Base-by-base conservation (phyloP, 148 eudicot species). In the Spergularia bocconei region DNA sequence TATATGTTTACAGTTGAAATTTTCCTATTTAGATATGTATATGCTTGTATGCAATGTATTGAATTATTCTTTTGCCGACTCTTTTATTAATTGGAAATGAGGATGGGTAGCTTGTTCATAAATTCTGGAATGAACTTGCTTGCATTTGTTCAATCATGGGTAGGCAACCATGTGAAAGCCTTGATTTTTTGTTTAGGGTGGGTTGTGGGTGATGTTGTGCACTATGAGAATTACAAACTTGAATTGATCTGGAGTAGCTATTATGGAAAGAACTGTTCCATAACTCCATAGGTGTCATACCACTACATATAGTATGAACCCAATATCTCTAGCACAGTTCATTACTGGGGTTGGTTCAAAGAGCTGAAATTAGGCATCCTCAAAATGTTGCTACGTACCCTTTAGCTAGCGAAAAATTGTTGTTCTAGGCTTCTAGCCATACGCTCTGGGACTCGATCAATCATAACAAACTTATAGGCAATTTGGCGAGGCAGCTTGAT, bases 1-100 rank as follows among this genome's bases (percentile, higher is more conserved):
- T 87, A 81, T 64, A 82, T 67, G 81, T 81, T 68, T 48, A 16
- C 44, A 54, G 60, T 20, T 52, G 36, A 71, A 63, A 29, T 66
- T 71, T 44, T 52, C 15, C 47, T 14, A 9, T 53, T 25, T 72
- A 66, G 39, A 56, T 55, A 54, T 63, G 71, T 23, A 64, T 29
- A 29, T 73, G 75, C 56, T 63, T 33, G n/a, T 36, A 48, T 33
- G 29, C 36, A 53, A 33, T 25, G 36, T 15, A 7, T 69, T 75
- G 3, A 29, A 38, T 38, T 1, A 13, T 48, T 2, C 6, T 63
- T 65, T 20, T 4, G 47, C 8, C 44, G 11, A 6, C 33, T 29
- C 1, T 57, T 44, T 39, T 61, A 69, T 19, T 29, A 1, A 63
- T 25, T 50, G 19, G 14, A 25, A n/a, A 16, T 56, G 23, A n/a